Percentiles rank a stretch among this genome's conserved stretches.
phyloP scores from a whole-genome alignment of 2,329 filamentous ascomycete species.

The Claviceps quebecensis region DNA sequence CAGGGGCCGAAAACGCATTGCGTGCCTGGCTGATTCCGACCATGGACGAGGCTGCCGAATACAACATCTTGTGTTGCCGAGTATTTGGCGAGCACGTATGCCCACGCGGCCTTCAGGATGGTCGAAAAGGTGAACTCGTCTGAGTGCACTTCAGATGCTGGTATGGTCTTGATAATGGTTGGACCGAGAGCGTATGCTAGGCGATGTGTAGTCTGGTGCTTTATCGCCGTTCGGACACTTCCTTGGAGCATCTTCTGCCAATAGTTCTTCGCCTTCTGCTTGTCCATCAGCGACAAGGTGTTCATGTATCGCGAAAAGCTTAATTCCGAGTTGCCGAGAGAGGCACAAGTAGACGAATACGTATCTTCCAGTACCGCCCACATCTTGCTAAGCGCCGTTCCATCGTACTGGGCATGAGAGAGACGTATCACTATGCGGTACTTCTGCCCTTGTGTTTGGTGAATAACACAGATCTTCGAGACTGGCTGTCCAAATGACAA shows the following conservation, averaged over 20 bases:
- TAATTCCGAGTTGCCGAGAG: neutral
- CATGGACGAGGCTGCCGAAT: constrained; percentile 1
- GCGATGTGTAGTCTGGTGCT: constrained; percentile 1
- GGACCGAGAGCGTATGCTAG: constrained; percentile 1
- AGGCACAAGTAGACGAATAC: neutral
- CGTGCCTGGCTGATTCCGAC: constrained; percentile 3
- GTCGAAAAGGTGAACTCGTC: constrained; percentile 1
- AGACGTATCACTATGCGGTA: constrained; percentile 1
- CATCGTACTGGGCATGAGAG: constrained; percentile 3
- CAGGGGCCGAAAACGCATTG: constrained; percentile 1
- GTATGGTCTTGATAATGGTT: neutral
- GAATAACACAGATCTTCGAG: neutral
- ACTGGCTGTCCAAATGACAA: neutral
- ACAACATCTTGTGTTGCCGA: constrained; percentile 2
- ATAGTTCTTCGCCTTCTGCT: neutral
- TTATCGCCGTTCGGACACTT: neutral
- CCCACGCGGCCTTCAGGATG: neutral
- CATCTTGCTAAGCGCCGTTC: constrained; percentile 2
- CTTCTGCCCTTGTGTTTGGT: neutral
- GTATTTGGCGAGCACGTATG: neutral
- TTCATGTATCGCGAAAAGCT: neutral
- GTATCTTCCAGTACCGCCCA: neutral
- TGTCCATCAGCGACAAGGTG: neutral
- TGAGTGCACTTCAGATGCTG: neutral
- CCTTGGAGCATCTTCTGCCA: constrained; percentile 1